Base-by-base conservation (phyloP, 108 stramenopile species). In the Skeletonema costatum region DNA sequence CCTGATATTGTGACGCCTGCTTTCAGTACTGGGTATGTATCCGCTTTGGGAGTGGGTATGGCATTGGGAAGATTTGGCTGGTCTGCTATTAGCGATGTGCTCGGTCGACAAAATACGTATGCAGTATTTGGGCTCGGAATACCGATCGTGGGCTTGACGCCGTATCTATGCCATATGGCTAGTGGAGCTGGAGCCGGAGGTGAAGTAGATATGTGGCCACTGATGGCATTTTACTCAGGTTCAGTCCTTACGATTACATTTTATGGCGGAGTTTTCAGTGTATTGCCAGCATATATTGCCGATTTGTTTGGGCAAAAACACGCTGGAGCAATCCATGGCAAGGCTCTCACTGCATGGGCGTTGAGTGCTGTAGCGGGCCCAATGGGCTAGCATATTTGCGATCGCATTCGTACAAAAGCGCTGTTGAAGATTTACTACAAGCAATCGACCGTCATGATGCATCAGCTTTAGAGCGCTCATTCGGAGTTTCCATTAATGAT, bases 281-380 rank as follows among this genome's bases (percentile, higher is more conserved):
- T 89, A 17, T 78, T 92, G n/a, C 92, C 96, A 25, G 96, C 93
- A 9, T 94, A 94, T 75, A 90, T 93, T 76, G 83, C 92, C 16
- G 93, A 97, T 75, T 68, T 94, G 21, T 97, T 91, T 68, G 96
- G 96, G 30, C 82, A 80, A 50, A 92, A 91, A 74, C 77, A 91
- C 68, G 81, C 92, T 17, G 91, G 89, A 14, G 90, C 92, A 32
- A 90, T 92, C 42, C 94, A 95, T 71, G 94, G 94, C 5, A 86
- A 90, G 35, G 81, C 91, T 16, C 68, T 96, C 58, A 80, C 88
- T 10, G 89, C 87, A 6, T 91, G 89, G 75, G 77, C 89, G 3
- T 76, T 67, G 36, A 85, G 89, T 33, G 88, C 92, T 0, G 76
- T 93, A 14, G 58, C 44, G 4, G 94, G 94, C 0, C 94, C 92